These are phyloP conservation scores for Cryphonectria japonica DNA, from an alignment of 2,329 filamentous ascomycete species.

Conservation along the genomic window DNA sequence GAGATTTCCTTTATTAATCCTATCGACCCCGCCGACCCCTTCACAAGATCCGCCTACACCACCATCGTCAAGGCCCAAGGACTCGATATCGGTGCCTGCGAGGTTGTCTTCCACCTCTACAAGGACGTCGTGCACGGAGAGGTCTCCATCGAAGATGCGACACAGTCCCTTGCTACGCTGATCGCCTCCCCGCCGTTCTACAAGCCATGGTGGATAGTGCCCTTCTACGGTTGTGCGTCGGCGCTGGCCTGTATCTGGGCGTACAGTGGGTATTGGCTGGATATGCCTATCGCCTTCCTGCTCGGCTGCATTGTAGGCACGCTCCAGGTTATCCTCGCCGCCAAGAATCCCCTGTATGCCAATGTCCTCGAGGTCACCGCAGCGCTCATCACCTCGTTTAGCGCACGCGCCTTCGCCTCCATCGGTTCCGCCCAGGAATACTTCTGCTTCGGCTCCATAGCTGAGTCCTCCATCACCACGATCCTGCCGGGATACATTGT, in stretches of 20 bases:
- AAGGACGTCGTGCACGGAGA: constrained; percentile 28
- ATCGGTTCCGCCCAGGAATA: constrained; percentile 18
- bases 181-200: constrained; percentile 25
- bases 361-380: constrained; percentile 27
- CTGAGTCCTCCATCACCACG: constrained; percentile 23
- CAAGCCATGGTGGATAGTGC: constrained; percentile 26
- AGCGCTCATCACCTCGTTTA: constrained; percentile 22
- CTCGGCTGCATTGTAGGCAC: constrained; percentile 23
- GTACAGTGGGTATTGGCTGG: constrained; percentile 23
- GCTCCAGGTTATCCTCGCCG: constrained; percentile 23
- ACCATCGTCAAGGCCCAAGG: constrained; percentile 30
- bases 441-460: constrained; percentile 26
- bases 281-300: constrained; percentile 26
- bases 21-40: constrained; percentile 26
- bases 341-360: constrained; percentile 21
- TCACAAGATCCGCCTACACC: constrained; percentile 29
- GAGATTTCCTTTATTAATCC: constrained; percentile 29
- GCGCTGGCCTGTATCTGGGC: constrained; percentile 18
- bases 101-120: constrained; percentile 29
- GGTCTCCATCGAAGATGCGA: constrained; percentile 27
- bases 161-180: constrained; percentile 14
- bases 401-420: constrained; percentile 22
- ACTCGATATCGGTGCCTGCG: constrained; percentile 30
- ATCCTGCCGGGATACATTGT: constrained; percentile 27
- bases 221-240: constrained; percentile 22